Percentiles rank a stretch among this genome's conserved stretches.
These are phyloP conservation scores for Tricholoma hemisulphureum DNA, from an alignment of 768 basidiomycete species.

Conservation along the genomic window DNA sequence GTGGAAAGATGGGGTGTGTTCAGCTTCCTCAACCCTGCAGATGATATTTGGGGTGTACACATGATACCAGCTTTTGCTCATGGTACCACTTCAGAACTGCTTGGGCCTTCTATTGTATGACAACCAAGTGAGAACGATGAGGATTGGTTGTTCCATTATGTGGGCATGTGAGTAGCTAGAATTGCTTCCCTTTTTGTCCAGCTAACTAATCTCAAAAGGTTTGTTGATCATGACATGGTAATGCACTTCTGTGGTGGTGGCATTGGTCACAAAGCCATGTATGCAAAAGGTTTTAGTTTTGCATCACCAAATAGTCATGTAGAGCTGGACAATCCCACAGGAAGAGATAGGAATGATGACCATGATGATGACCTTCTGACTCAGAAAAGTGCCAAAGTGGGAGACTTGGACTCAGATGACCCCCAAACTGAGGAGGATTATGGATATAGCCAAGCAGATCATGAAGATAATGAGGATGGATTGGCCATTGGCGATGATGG, in stretches of 20 bases:
- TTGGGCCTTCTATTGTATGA: constrained; percentile 13
- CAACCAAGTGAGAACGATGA: constrained; percentile 6
- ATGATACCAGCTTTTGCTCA: constrained; percentile 31
- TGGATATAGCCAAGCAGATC: not conserved
- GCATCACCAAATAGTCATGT: constrained; percentile 3
- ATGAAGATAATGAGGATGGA: not conserved
- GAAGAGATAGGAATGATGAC: not conserved
- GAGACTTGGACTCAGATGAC: not conserved
- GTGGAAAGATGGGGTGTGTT: constrained; percentile 24
- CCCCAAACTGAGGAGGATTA: not conserved
- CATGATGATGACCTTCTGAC: not conserved
- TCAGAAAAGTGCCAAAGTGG: not conserved
- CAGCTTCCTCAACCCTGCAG: constrained; percentile 33
- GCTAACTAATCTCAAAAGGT: constrained; percentile 25
- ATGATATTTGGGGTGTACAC: constrained; percentile 33
- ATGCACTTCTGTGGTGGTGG: constrained; percentile 31
- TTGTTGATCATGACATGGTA: constrained; percentile 41
- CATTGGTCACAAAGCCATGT: constrained; percentile 23
- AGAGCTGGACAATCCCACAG: constrained; percentile 1
- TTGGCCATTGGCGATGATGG: not conserved
- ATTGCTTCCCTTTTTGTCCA: constrained; percentile 26
- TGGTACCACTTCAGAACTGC: constrained; percentile 20
- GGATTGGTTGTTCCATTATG: constrained; percentile 32
- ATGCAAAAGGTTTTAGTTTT: constrained; percentile 4
- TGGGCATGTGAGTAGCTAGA: constrained; percentile 37